phyloP scores from a whole-genome alignment of 2,329 filamentous ascomycete genomes.

The Botrytis pseudocinerea region DNA sequence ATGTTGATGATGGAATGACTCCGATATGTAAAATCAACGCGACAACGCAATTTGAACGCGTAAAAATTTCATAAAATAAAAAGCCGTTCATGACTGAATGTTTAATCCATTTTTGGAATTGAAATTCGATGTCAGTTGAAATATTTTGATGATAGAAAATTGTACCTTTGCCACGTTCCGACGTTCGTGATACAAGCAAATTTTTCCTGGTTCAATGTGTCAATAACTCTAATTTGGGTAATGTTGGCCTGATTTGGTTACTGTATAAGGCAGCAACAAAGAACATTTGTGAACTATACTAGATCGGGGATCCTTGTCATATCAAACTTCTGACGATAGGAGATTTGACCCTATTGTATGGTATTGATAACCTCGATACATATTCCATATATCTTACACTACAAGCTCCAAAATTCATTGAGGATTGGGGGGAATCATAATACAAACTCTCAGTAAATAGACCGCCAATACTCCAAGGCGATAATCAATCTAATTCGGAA shows the following conservation, averaged over 20 bases:
- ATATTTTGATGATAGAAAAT: conserved; percentile 35
- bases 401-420: background rate
- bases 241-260: conserved; percentile 5
- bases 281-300: conserved; percentile 9
- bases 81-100: conserved; percentile 36
- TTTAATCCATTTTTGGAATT: conserved; percentile 27
- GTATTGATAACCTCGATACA: background rate
- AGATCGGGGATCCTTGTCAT: conserved; percentile 10
- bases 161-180: conserved; percentile 21
- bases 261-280: conserved; percentile 14
- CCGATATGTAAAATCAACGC: conserved; percentile 23
- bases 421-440: background rate
- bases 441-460: background rate
- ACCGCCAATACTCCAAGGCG: background rate
- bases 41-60: conserved; percentile 30
- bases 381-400: background rate
- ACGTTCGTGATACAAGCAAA: conserved; percentile 24
- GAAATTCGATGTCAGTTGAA: conserved; percentile 31
- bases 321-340: conserved; percentile 21
- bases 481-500: background rate
- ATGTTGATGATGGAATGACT: conserved; percentile 29
- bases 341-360: conserved; percentile 5
- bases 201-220: conserved; percentile 24
- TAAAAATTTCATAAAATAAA: conserved; percentile 34
- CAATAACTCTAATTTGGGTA: conserved; percentile 23